Base-by-base conservation (phyloP, 1,139 yeast genomes). In the Suhomyces taliae region DNA sequence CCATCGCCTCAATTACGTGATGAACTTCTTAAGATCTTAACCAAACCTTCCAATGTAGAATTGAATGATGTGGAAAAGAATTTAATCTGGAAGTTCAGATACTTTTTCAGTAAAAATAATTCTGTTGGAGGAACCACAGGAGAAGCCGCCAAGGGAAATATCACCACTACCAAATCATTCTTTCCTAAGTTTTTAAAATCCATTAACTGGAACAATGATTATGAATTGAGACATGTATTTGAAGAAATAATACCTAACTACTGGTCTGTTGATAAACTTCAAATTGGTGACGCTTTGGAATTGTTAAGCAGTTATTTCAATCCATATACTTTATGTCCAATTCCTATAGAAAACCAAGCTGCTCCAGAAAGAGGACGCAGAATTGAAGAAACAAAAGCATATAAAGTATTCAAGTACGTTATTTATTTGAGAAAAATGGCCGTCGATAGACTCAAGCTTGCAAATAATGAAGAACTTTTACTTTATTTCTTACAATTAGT, bases 241-340 rank as follows among this genome's bases (percentile, higher is more conserved):
- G 84, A 80, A 41, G 79, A 75, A 52, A 71, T 75, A 8, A 62
- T 75, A 19, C 79, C 79, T 0, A 61, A 64, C 39, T 72, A 71
- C 54, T 75, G 80, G 80, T 57, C 70, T 11, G 78, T 71, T 2
- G 89, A 87, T 12, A 88, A 86, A 54, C 85, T 90, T 47, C 96
- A 90, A 54, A 85, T 93, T 34, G 97, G 93, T 45, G 98, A 93
- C 65, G 96, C 98, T 0, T 72, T 93, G 47, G 99, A 93, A 61
- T 70, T 93, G 12, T 70, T 93, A 39, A 90, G 97, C 11, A 88
- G 89, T 14, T 81, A 80, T 47, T 91, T 75, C 56, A 72, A 74
- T 48, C 79, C 79, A 0, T 66, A 64, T 41, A 64, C 69, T 0
- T 61, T 75, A 1, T 45, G 44, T 10, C 41, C 51, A 7, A 45